Conservation (phyloP, 2,329 filamentous ascomycete species). For the Fusarium incarnatum region DNA sequence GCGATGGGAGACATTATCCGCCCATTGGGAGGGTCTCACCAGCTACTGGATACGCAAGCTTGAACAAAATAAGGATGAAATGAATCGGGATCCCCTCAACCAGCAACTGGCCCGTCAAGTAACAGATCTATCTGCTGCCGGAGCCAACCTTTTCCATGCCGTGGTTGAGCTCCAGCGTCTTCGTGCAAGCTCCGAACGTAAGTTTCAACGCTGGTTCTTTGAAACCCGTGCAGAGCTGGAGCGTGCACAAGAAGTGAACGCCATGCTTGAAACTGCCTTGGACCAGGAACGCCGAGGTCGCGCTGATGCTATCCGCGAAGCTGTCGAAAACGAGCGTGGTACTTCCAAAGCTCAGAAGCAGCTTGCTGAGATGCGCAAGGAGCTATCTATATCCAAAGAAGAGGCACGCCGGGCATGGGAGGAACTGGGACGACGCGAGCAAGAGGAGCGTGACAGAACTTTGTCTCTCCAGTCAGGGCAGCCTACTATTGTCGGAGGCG, state of each 20-base stretch:
- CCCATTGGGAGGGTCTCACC: conserved; percentile 97
- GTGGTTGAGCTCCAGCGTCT: conserved; percentile 95
- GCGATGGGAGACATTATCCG: conserved; percentile 95
- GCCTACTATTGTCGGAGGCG: conserved; percentile 89
- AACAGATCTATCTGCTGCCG: conserved; percentile 95
- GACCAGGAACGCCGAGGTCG: conserved; percentile 78
- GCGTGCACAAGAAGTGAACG: conserved; percentile 83
- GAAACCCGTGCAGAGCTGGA: conserved; percentile 92
- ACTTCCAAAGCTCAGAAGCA: conserved; percentile 82
- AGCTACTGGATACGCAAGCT: conserved; percentile 96
- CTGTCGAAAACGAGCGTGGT: conserved; percentile 75
- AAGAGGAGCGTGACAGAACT: conserved; percentile 90
- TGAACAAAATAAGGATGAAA: conserved; percentile 88
- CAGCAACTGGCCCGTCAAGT: conserved; percentile 94
- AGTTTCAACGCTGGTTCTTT: conserved; percentile 99
- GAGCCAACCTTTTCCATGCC: conserved; percentile 96
- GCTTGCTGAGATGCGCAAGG: conserved; percentile 90
- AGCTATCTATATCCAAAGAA: conserved; percentile 94
- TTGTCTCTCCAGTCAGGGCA: conserved; percentile 87
- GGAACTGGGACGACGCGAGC: conserved; percentile 90
- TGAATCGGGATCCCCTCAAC: conserved; percentile 83
- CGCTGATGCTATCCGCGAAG: conserved; percentile 73
- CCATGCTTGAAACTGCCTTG: conserved; percentile 80
- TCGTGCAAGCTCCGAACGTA: conserved; percentile 93
- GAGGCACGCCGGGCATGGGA: conserved; percentile 97